Evolutionary conservation across 805 yeast species (phyloP), one percentile per base, ranked within the genome.

Genomic region (Suhomyces kilbournensis): DNA sequence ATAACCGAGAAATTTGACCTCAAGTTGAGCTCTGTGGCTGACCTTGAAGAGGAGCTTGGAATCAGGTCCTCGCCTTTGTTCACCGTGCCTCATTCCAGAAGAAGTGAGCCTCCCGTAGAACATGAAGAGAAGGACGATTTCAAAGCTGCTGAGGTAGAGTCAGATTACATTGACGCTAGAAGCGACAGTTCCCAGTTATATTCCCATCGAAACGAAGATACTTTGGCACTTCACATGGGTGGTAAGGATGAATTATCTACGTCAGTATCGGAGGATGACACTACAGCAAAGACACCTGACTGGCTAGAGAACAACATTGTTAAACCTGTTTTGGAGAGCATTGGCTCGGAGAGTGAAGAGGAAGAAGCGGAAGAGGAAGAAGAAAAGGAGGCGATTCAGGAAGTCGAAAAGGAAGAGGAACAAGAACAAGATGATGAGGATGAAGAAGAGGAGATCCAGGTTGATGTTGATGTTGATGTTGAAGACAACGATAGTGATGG

Each of bases 1-100:
- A 60, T 63, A 1, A 72, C 67, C 47, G 45, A 49, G 9, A 68
- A 60, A 47, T 69, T 55, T 48, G 56, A 66, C 28, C 55, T 69
- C 10, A 58, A 59, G 32, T 54, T 69, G 23, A 56, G 53, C n/a
- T 59, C 60, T 1, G 61, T 63, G 30, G 53, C 55, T 14, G 60
- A 57, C 3, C 50, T 66, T 26, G 67, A 65, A 49, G 56, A 56
- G 12, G 60, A 62, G 38, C 22, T 58, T 7, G 42, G 32, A 3
- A 9, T 49, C 5, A 20, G 25, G 22, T 49, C 55, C 4, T 46
- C 55, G 14, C 52, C 52, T 4, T 35, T 42, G 17, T 7, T 20
- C 12, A 22, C 45, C 17, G 45, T 23, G 30, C 19, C 45, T 7
- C 45, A 22, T 5, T 42, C 45, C 8, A 42, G 45, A 42, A 32